Base-by-base conservation (phyloP, 2,329 filamentous ascomycete species). In the Alternaria triticimaculans region DNA sequence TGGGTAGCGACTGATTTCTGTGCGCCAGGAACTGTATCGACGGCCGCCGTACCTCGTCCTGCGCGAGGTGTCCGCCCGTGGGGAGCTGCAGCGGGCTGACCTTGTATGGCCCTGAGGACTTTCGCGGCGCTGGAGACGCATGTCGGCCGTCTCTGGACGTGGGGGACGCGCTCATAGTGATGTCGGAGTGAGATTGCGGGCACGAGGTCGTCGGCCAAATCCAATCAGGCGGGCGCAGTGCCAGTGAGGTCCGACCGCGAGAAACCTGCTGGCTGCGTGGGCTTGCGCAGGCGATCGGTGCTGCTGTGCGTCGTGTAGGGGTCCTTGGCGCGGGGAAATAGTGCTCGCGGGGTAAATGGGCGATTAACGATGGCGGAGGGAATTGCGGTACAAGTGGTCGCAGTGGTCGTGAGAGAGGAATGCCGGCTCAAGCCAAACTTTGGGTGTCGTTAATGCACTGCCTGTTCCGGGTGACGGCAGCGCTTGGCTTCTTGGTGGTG, bases 1-100 rank as follows among this genome's bases (percentile, higher is more conserved):
- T 72, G 20, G 77, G 77, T 7, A 75, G 66, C 18, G 72, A 68
- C 41, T 72, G 56, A 65, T 76, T 76, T 43, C 73, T 62, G 51
- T 80, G 77, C 28, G 77, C 63, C 48, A 77, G 67, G 61, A 81
- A 81, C 65, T 81, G 79, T 28, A 81, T 78, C 7, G 78, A 79
- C 18, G 78, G 73, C n/a, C 78, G 77, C 28, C 79, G 75, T 56
- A 67, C 65, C 53, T 74, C 67, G 25, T 77, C 77, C 21, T 76
- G 67, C n/a, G 37, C 63, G 49, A 67, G 63, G 53, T 63, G 62
- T 51, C 65, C 68, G 55, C 60, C 53, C 8, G 69, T 66, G n/a
- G 72, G 70, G 25, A 72, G 61, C 63, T 72, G 65, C 43, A 74
- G 70, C 46, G 72, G 75, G 69, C 67, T 77, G 63, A 70, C 71